These are phyloP conservation scores for Luzula sylvatica DNA, from an alignment of 176 grass and related monocot genomes.

Conservation along the genomic window DNA sequence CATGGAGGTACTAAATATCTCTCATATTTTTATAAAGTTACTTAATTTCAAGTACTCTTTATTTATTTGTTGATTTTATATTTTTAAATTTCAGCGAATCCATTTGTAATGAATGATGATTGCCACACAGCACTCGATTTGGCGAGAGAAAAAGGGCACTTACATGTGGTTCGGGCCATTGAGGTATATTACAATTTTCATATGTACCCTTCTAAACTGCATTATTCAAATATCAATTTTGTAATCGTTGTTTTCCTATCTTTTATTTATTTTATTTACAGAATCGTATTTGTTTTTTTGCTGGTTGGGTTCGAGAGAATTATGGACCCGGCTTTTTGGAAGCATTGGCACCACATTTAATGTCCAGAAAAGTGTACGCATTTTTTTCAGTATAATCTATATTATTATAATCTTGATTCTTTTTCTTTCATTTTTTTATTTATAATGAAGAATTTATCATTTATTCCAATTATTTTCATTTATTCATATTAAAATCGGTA, in stretches of 20 bases:
- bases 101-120: conserved; percentile 79
- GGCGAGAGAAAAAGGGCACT: conserved; percentile 87
- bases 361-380: conserved; percentile 73
- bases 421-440: neutral
- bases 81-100: conserved; percentile 51
- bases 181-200: conserved; percentile 43
- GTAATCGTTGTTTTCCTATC: neutral
- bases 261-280: conserved; percentile 25
- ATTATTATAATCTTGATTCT: neutral
- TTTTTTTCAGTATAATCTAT: neutral
- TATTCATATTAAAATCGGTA: conserved; percentile 13
- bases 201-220: neutral
- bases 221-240: conserved; percentile 1
- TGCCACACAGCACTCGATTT: conserved; percentile 86
- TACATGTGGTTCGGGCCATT: conserved; percentile 78
- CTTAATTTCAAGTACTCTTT: neutral
- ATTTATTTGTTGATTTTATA: neutral
- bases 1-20: conserved; percentile 50
- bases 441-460: no score
- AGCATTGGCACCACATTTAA: conserved; percentile 59
- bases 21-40: neutral
- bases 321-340: conserved; percentile 87
- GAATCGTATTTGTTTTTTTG: conserved; percentile 63
- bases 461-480: no score
- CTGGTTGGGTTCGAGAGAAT: conserved; percentile 83